Percentiles rank a stretch among this genome's conserved stretches.
phyloP scores from a whole-genome alignment of 768 basidiomycete genomes.

The Leccinum fibrillosum region DNA sequence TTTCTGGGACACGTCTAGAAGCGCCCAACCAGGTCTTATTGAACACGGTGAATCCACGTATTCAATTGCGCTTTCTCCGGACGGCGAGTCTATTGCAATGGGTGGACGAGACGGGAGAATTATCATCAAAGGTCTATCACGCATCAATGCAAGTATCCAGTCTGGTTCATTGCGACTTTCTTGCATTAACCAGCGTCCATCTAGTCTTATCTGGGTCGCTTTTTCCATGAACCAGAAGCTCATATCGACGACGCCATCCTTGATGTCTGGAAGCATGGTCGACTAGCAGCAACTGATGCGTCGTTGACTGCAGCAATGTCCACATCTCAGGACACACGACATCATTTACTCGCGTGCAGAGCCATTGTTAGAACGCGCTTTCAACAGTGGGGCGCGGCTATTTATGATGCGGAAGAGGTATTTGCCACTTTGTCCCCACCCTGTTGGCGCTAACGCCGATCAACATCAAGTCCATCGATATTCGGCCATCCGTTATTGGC shows the following conservation, averaged over 20 bases:
- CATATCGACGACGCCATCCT: not conserved
- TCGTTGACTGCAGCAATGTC: not conserved
- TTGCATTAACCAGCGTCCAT: not conserved
- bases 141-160: not conserved
- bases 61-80: not conserved
- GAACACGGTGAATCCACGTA: not conserved
- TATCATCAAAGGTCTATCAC: not conserved
- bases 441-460: not conserved
- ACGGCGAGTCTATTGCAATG: not conserved
- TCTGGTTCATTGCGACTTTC: not conserved
- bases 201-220: not conserved
- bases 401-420: not conserved
- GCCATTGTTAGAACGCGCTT: not conserved
- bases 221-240: not conserved
- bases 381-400: not conserved
- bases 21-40: not conserved
- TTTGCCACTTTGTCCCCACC: not conserved
- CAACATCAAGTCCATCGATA: not conserved
- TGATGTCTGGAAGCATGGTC: not conserved
- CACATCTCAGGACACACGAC: not conserved
- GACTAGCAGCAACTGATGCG: not conserved
- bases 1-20: not conserved
- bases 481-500: not conserved
- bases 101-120: not conserved
- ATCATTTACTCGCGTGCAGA: not conserved